Evolutionary conservation across 306 rosid genomes (phyloP), one percentile per base, ranked within the genome.

Genomic region (Acacia crassicarpa): DNA sequence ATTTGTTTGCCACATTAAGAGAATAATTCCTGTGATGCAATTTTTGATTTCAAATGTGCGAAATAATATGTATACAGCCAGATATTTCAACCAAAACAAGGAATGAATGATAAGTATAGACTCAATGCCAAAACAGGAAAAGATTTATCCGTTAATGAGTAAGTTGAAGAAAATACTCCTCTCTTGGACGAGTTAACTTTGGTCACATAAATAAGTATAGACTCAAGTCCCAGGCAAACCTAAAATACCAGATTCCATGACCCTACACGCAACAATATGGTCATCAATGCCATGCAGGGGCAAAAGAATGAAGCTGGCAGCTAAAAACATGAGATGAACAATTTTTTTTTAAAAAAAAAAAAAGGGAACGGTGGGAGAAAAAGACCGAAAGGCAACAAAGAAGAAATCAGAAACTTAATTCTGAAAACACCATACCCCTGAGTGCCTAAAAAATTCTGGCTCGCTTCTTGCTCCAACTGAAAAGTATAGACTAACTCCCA

Each of bases 361-460:
- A 27, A 5, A 16, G 25, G 5, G 67, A 27, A 62, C 67, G 23
- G 16, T 1, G 20, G 38, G 67, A 62, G 19, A 8, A 61, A n/a
- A 16, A 69, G 32, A 44, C 23, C 33, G 11, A 12, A 35, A 48
- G 67, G 35, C 53, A 77, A 69, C 49, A 53, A 32, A 30, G 4
- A 15, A 16, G 73, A 71, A 66, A 66, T 23, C 81, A 67, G 61
- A 82, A 78, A 25, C 49, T 84, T 61, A 9, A 6, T 86, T 81
- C 61, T 43, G 61, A 76, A 76, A 32, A 83, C 79, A 76, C 32
- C 85, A 83, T 81, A 75, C 84, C 83, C 76, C 69, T 61, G 41
- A 85, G 86, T 74, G 97, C 97, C 94, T 85, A 45, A 85, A 90
- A 92, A 90, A 92, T 56, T 86, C 81, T 85, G 94, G 89, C 91